These are phyloP conservation scores for Cryptococcus wingfieldii DNA, from an alignment of 1,284 basidiomycete species.

Conservation along the genomic window DNA sequence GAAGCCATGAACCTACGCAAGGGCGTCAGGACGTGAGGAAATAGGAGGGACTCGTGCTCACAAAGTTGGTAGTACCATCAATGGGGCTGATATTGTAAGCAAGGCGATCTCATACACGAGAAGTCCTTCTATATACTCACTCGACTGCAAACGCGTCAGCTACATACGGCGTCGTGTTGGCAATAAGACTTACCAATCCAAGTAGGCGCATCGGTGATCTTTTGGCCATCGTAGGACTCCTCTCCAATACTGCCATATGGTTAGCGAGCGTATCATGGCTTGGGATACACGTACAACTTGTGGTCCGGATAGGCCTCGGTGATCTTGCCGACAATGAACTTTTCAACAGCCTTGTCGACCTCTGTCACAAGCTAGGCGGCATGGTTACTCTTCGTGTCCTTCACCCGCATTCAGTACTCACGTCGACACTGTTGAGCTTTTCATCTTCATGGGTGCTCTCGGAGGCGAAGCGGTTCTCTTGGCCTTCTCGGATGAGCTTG, in stretches of 20 bases:
- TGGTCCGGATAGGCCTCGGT: constrained; percentile 67
- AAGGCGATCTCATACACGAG: too few species aligned
- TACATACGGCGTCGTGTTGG: background rate
- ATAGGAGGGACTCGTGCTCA: constrained; percentile 53
- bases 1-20: constrained; percentile 53
- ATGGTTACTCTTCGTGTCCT: background rate
- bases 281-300: constrained; percentile 62
- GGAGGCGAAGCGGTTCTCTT: constrained; percentile 48
- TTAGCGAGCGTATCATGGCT: background rate
- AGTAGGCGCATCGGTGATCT: constrained; percentile 78
- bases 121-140: constrained; percentile 16
- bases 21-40: background rate
- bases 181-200: constrained; percentile 58
- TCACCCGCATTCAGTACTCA: constrained; percentile 18
- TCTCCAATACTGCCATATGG: constrained; percentile 64
- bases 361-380: constrained; percentile 75
- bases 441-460: constrained; percentile 61
- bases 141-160: constrained; percentile 13
- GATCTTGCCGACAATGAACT: constrained; percentile 71
- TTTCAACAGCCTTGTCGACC: constrained; percentile 89
- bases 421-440: constrained; percentile 86
- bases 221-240: constrained; percentile 69
- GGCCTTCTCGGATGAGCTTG: constrained; percentile 50
- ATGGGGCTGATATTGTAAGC: constrained; percentile 34
- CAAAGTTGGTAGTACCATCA: constrained; percentile 78